Base-by-base conservation (phyloP, 768 basidiomycete genomes). In the Xerocomellus dryophilus region DNA sequence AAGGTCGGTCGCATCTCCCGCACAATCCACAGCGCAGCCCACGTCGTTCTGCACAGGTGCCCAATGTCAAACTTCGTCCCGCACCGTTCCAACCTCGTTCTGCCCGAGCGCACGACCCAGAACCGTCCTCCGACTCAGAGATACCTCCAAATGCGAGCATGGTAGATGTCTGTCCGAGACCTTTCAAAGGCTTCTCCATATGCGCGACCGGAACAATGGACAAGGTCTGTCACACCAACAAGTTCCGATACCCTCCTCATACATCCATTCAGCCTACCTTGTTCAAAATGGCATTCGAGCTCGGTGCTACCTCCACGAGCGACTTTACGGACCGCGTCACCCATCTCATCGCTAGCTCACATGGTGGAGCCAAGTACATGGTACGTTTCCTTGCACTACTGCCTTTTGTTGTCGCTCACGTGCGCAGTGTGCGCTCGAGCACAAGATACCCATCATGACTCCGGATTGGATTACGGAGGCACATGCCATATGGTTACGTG, bases 291-390 rank as follows among this genome's bases (percentile, higher is more conserved):
- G 91, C 90, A 0, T 73, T 81, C 21, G 87, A 93, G 60, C 84
- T 97, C 14, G 94, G 94, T 11, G 94, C 91, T 25, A 72, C 71
- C 4, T 77, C 81, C 41, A 78, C 81, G 15, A 79, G 72, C 31
- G 86, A 90, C 45, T 85, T 96, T 57, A 98, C 93, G 0, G 87
- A 92, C 65, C 76, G 77, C 43, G 87, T 90, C n/a, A 95, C 93
- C 0, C 93, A 96, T 74, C 79, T 98, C 20, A 77, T 98, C 39
- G 91, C 93, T 0, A 73, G 71, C n/a, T 78, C 76, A n/a, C 85
- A 90, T 62, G 90, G 89, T 4, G 85, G 92, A 20, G 81, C 86
- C 12, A 98, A 98, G 64, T 96, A 97, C 67, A 74, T 67, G 70
- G 93, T 90, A 51, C 54, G 79, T 68, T 20, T 42, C 18, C 38